Base-by-base conservation (phyloP, 306 rosid species). In the Cicer yamashitae region DNA sequence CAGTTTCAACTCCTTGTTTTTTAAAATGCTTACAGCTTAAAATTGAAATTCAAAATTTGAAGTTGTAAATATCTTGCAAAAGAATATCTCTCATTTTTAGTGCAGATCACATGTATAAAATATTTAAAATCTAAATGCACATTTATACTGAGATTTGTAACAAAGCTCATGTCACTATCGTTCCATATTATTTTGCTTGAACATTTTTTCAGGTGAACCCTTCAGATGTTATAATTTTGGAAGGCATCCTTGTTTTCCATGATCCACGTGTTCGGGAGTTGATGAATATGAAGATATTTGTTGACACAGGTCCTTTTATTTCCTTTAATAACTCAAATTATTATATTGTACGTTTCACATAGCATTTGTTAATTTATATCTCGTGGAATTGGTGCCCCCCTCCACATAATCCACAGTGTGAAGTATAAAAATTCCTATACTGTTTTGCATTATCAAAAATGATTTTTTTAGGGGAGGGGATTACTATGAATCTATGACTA, bases 211-310 rank as follows among this genome's bases (percentile, higher is more conserved):
- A 94, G 98, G 97, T 96, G 68, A 96, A 96, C 79, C 99, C 99
- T 80, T 87, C 99, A 52, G 97, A 96, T 84, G 99, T 96, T 79
- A 96, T 92, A 75, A 82, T 96, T 88, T 88, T 96, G 89, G 99
- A 92, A 87, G 99, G 99, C 77, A 96, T 96, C 82, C 99, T 96
- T 79, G 82, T 89, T 64, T 96, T 96, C 86, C 99, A 92, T 74
- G 99, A 96, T 80, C 96, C 96, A 39, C 96, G 93, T 22, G 96
- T 96, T 15, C 90, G 99, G 74, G 98, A 88, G 80, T 80, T 92
- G 90, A 89, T 92, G 98, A 92, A 90, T 79, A 96, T 96, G 99
- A 92, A 96, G 92, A 96, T 96, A 85, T 96, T 96, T 90, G 99
- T 96, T 11, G 99, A 96, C 87, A 96, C 99, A 96, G 99, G 99